Evolutionary conservation across 2,329 filamentous ascomycete genomes (phyloP).

Genomic region (Fusarium nematophilum): DNA sequence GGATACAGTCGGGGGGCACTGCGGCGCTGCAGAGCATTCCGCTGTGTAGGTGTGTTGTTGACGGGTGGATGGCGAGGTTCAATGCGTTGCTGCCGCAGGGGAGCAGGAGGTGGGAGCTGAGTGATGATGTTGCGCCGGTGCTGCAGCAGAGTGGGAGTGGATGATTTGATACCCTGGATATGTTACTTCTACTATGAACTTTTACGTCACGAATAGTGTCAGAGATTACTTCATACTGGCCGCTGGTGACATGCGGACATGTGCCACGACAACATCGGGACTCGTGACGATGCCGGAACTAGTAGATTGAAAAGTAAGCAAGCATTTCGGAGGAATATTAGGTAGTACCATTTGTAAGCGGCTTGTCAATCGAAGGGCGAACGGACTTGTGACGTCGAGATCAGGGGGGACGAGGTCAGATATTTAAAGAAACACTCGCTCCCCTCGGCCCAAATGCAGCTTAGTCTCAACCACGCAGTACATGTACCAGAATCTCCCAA

Average conservation of each 20-base stretch:
- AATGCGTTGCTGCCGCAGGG: slow-evolving; percentile 33
- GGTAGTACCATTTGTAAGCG: slow-evolving; percentile 19
- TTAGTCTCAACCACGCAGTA: too few species aligned
- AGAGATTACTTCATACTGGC: too few species aligned
- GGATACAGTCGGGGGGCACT: slow-evolving; percentile 41
- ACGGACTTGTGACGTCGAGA: slow-evolving; percentile 9
- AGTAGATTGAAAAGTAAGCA: slow-evolving; percentile 1
- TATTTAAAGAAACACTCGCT: too few species aligned
- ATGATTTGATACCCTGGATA: slow-evolving; percentile 26
- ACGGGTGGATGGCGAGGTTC: slow-evolving; percentile 44
- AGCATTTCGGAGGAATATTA: not conserved
- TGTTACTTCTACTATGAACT: not conserved
- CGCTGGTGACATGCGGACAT: too few species aligned
- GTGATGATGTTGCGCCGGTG: slow-evolving; percentile 37
- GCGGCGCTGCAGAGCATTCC: slow-evolving; percentile 45
- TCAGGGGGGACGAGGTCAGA: too few species aligned
- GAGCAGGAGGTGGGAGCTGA: slow-evolving; percentile 35
- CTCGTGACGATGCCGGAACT: too few species aligned
- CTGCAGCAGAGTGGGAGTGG: slow-evolving; percentile 16
- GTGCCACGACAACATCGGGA: too few species aligned
- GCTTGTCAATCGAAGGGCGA: not conserved
- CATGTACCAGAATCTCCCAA: too few species aligned
- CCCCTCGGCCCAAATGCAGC: too few species aligned
- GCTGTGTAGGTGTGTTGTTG: slow-evolving; percentile 46
- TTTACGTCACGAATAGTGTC: too few species aligned